phyloP scores from a whole-genome alignment of 2,329 filamentous ascomycete species.

The Ceratocystiopsis brevicomis region DNA sequence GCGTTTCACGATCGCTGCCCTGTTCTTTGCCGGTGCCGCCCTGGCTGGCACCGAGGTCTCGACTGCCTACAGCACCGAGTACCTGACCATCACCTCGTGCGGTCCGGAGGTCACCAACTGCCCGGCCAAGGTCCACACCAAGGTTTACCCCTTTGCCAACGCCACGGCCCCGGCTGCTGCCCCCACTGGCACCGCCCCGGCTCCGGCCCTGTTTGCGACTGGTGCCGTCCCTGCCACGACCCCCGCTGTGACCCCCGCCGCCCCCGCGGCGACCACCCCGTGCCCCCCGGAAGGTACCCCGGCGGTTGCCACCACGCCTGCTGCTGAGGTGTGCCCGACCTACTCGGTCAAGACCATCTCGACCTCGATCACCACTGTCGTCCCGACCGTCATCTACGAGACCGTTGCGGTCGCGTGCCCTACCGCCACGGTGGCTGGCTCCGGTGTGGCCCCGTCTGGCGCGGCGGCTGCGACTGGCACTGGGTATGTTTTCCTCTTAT shows the following conservation, averaged over 20 bases:
- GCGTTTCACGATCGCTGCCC: constrained; percentile 37
- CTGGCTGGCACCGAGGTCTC: constrained; percentile 14
- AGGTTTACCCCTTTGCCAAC: constrained; percentile 19
- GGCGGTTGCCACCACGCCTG: no score
- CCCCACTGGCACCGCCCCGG: constrained; percentile 15
- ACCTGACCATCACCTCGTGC: constrained; percentile 43
- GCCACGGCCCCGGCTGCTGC: constrained; percentile 24
- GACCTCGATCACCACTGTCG: constrained; percentile 35
- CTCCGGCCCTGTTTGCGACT: constrained; percentile 20
- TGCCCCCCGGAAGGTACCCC: no score
- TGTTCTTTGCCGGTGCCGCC: constrained; percentile 29
- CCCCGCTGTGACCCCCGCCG: constrained; percentile 15
- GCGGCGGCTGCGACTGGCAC: constrained; percentile 11
- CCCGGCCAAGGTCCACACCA: constrained; percentile 16
- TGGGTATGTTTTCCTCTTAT: constrained; percentile 13
- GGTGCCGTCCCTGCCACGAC: constrained; percentile 19
- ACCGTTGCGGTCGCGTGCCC: constrained; percentile 25
- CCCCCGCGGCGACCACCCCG: no score
- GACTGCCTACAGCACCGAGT: constrained; percentile 38
- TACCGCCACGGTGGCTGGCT: constrained; percentile 12
- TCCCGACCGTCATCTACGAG: constrained; percentile 34
- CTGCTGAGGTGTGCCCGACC: constrained; percentile 18
- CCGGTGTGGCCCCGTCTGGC: no score
- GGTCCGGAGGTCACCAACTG: constrained; percentile 33
- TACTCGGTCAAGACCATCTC: constrained; percentile 31